A percentile compares a stretch with the other conserved stretches of the same genome.
These are phyloP conservation scores for Paramecium primaurelia DNA, from an alignment of 73 alveolate species.

Conservation along the genomic window DNA sequence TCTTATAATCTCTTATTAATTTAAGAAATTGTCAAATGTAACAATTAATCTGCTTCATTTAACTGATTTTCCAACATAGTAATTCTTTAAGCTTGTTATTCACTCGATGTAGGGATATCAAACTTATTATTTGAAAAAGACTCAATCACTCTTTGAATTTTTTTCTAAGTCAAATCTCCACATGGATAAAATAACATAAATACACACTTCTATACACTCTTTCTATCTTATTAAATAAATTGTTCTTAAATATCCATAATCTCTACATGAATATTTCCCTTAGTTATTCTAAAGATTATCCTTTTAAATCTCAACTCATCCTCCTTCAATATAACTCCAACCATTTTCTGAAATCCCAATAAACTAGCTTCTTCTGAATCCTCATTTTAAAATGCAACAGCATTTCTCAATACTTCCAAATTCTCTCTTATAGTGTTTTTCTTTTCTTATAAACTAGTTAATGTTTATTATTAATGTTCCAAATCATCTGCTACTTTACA, in stretches of 20 bases:
- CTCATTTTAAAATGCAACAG: neutral
- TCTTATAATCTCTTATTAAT: constrained; percentile 51
- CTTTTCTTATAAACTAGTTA: neutral
- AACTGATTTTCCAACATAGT: constrained; percentile 46
- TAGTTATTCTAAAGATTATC: constrained; percentile 87
- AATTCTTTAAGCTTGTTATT: constrained; percentile 11
- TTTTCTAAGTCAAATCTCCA: constrained; percentile 63
- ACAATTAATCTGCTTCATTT: constrained; percentile 55
- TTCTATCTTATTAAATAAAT: neutral
- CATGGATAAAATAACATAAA: constrained; percentile 72
- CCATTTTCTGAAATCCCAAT: constrained; percentile 61
- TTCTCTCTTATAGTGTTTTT: neutral
- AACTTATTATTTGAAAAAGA: constrained; percentile 77
- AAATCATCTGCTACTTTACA: neutral
- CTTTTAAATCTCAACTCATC: constrained; percentile 85
- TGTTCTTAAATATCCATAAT: constrained; percentile 71
- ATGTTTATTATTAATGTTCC: neutral
- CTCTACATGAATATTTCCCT: constrained; percentile 84
- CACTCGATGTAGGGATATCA: constrained; percentile 64
- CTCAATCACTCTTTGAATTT: constrained; percentile 71
- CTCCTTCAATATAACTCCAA: constrained; percentile 79
- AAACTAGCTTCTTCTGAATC: neutral
- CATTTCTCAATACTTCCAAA: neutral
- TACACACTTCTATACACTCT: constrained; percentile 58
- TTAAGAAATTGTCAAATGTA: constrained; percentile 61